These are phyloP conservation scores for Candida chilensis DNA, from an alignment of 805 yeast genomes.

Conservation along the genomic window DNA sequence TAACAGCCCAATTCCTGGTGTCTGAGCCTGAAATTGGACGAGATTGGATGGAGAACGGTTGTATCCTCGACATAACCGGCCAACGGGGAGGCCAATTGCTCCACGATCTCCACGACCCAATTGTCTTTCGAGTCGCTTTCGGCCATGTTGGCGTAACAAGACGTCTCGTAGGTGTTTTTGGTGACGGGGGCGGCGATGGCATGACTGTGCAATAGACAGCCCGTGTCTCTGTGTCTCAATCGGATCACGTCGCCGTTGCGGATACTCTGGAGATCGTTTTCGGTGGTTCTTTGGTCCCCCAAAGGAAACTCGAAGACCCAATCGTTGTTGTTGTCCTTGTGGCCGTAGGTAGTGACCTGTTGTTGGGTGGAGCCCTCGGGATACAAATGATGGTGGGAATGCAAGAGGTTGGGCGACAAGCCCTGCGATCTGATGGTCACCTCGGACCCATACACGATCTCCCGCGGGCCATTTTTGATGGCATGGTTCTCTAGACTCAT, in stretches of 20 bases:
- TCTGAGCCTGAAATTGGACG: conserved; percentile 62
- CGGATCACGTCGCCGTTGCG: conserved; percentile 62
- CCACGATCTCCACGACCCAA: conserved; percentile 82
- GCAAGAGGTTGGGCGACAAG: conserved; percentile 65
- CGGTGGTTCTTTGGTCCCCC: conserved; percentile 22
- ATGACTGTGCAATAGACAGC: conserved; percentile 79
- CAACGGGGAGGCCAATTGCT: conserved; percentile 36
- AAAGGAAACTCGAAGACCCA: conserved; percentile 65
- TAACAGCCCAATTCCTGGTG: conserved; percentile 64
- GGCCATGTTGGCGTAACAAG: conserved; percentile 72
- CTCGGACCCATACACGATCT: conserved; percentile 46
- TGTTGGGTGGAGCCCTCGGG: conserved; percentile 94
- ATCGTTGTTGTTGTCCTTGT: conserved; percentile 79
- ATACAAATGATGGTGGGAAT: conserved; percentile 78
- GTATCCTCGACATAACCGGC: conserved; percentile 36
- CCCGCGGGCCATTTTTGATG: conserved; percentile 58
- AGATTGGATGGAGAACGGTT: conserved; percentile 58
- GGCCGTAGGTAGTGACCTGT: conserved; percentile 89
- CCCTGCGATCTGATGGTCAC: conserved; percentile 66
- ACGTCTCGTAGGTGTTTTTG: conserved; percentile 65
- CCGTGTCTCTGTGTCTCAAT: conserved; percentile 60
- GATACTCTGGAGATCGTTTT: conserved; percentile 24
- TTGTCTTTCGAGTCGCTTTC: conserved; percentile 79
- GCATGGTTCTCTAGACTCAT: conserved; percentile 69
- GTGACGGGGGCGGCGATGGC: conserved; percentile 67